Conservation (phyloP, 106 monocot genomes). For the Dactylorhiza incarnata region DNA sequence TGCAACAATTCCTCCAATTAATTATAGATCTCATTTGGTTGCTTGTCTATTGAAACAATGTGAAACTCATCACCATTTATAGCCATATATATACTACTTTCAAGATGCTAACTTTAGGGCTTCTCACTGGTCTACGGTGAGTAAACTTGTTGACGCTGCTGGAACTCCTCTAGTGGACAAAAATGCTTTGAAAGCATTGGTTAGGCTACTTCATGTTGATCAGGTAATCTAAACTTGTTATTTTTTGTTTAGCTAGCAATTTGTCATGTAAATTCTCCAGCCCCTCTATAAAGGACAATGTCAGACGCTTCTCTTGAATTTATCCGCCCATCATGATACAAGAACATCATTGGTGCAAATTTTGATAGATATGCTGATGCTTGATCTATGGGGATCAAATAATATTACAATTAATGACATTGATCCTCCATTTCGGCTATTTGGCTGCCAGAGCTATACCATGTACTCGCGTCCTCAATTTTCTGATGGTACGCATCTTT, state of each 20-base stretch:
- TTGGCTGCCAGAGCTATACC: constrained; percentile 75
- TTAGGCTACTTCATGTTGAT: constrained; percentile 87
- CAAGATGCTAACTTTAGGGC: no score
- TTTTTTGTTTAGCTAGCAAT: neutral
- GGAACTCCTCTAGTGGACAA: constrained; percentile 75
- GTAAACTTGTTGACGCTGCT: constrained; percentile 77
- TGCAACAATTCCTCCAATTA: no score
- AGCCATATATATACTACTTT: no score
- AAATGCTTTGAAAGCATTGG: constrained; percentile 72
- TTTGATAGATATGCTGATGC: constrained; percentile 90
- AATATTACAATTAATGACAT: constrained; percentile 16
- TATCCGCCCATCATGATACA: constrained; percentile 79
- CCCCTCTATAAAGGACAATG: constrained; percentile 87
- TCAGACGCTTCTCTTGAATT: constrained; percentile 86
- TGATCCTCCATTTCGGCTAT: constrained; percentile 77
- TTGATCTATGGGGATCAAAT: constrained; percentile 51
- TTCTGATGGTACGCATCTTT: constrained; percentile 57
- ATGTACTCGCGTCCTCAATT: constrained; percentile 94
- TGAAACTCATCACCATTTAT: no score
- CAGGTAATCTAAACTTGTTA: constrained; percentile 43
- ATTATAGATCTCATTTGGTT: no score
- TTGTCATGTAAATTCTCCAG: constrained; percentile 29
- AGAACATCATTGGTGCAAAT: constrained; percentile 70
- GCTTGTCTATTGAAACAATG: no score
- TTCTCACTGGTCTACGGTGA: constrained; percentile 33